phyloP scores from a whole-genome alignment of 371 early-diverging fungal species.

The Zopfochytrium polystomum region DNA sequence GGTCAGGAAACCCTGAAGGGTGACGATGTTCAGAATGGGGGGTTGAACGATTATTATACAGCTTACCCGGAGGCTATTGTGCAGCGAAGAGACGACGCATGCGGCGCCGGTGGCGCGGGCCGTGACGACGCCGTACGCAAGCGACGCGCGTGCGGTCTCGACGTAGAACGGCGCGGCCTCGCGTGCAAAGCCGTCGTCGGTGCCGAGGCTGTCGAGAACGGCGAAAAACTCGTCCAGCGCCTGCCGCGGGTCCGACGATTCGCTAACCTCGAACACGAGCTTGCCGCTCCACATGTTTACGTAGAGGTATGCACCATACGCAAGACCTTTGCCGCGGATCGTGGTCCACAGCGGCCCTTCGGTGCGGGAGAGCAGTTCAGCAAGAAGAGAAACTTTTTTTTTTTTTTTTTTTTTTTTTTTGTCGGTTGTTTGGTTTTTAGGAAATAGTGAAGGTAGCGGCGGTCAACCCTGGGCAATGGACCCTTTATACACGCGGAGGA shows the following conservation, averaged over 20 bases:
- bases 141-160: slow-evolving; percentile 57
- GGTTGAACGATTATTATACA: slow-evolving; percentile 6
- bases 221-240: slow-evolving; percentile 55
- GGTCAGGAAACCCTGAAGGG: slow-evolving; percentile 38
- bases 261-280: slow-evolving; percentile 52
- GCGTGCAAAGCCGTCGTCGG: slow-evolving; percentile 48
- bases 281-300: slow-evolving; percentile 56
- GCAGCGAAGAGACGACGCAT: slow-evolving; percentile 44
- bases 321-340: slow-evolving; percentile 71
- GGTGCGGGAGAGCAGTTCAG: slow-evolving; percentile 59
- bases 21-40: not conserved
- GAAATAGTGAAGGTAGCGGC: not conserved
- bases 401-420: slow-evolving; percentile 4
- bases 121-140: slow-evolving; percentile 49
- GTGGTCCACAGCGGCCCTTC: slow-evolving; percentile 73
- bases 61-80: slow-evolving; percentile 48
- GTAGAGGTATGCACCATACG: slow-evolving; percentile 61
- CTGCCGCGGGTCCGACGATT: slow-evolving; percentile 54
- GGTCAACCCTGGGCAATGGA: not conserved
- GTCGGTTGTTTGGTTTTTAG: no score
- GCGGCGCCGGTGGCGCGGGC: slow-evolving; percentile 50
- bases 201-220: slow-evolving; percentile 48
- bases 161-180: slow-evolving; percentile 49
- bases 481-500: not conserved
- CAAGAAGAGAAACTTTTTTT: slow-evolving; percentile 45